Conservation (phyloP, 306 rosid species). For the Cucurbita argyrosperma region DNA sequence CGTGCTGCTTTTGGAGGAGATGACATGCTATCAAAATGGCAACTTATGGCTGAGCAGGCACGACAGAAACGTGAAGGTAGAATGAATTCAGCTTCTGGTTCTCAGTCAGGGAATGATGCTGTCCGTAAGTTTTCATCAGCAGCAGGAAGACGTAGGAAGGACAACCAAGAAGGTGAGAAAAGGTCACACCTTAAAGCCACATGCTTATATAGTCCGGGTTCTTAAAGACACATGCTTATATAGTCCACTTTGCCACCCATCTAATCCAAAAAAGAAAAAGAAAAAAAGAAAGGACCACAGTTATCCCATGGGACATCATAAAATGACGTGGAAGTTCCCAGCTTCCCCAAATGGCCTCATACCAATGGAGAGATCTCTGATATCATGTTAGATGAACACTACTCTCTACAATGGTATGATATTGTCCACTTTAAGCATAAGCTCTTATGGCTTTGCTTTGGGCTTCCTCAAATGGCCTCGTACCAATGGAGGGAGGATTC, state of each 20-base stretch:
- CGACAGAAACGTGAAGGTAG: constrained; percentile 86
- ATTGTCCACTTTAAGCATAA: too few species aligned
- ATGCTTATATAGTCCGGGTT: too few species aligned
- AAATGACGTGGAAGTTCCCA: neutral
- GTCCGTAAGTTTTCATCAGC: constrained; percentile 40
- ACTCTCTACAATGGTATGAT: too few species aligned
- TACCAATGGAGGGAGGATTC: too few species aligned
- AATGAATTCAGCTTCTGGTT: constrained; percentile 38
- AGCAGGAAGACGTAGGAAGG: constrained; percentile 45
- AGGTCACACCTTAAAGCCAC: constrained; percentile 4
- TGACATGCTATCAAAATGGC: constrained; percentile 94
- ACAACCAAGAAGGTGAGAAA: constrained; percentile 47
- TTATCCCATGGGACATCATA: neutral
- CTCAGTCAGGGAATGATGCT: constrained; percentile 57
- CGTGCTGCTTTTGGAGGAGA: constrained; percentile 99
- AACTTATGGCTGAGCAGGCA: constrained; percentile 94
- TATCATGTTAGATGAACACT: too few species aligned
- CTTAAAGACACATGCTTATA: neutral
- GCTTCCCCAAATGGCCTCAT: too few species aligned
- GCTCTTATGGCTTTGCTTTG: too few species aligned
- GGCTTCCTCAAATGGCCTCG: too few species aligned
- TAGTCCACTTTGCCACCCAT: neutral
- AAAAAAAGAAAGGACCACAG: neutral
- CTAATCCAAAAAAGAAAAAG: neutral
- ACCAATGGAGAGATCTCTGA: too few species aligned